Evolutionary conservation across 306 rosid genomes (phyloP), one percentile per base, ranked within the genome.

Genomic region (Benincasa hispida): DNA sequence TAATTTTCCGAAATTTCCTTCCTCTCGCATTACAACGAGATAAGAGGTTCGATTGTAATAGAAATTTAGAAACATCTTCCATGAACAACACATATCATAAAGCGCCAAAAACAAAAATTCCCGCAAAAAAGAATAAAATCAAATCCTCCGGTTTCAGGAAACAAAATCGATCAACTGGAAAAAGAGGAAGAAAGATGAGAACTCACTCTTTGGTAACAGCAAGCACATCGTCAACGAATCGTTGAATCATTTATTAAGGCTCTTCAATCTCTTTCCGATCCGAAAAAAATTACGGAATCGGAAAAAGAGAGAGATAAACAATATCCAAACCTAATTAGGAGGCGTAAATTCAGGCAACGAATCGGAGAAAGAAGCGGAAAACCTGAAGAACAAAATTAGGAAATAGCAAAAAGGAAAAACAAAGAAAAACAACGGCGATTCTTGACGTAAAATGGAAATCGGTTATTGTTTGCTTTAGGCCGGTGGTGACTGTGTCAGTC

Each of bases 131-230:
- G 17, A 35, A 65, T n/a, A 35, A 65, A 65, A 65, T 18, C 25
- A 9, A 62, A 60, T 27, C 39, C 67, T 14, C 62, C 32, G n/a
- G 19, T 60, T 27, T 14, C 5, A 14, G 6, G 15, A 35, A 19
- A 63, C 4, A 1, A 66, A 66, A n/a, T 66, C 10, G 30, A 68
- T 13, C n/a, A 41, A 15, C 17, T 8, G 35, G 22, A 45, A 68
- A 68, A n/a, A 15, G 75, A 10, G n/a, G n/a, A 67, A 39, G 65
- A 18, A 41, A 27, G 55, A 25, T 78, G 18, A 27, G 67, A 53
- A 34, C 97, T 92, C 82, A 92, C 97, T 92, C 97, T 88, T 92
- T 86, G 78, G 87, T 74, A 50, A 92, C 86, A 67, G 89, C 97
- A 61, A 92, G 88, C 72, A 67, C 82, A 68, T 81, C 83, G 85